Evolutionary conservation across 2,329 filamentous ascomycete genomes (phyloP), one percentile per base, ranked within the genome.

Genomic region (Sarocladium oryzae): DNA sequence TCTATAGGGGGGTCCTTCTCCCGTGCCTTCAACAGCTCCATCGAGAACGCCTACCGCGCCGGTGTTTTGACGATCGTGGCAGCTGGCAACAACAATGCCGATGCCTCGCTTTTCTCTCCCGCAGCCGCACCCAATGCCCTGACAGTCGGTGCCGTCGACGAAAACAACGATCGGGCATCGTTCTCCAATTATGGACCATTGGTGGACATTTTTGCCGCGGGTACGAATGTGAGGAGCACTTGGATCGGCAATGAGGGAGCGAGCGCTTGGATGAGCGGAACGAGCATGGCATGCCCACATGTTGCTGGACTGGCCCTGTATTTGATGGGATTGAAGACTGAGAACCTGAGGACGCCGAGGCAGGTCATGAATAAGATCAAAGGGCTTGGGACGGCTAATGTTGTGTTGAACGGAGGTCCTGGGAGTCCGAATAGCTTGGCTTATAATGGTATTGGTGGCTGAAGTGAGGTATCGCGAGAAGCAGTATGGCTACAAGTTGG

Each of bases 281-380:
- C 83, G 10, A 81, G 75, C n/a, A 85, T 85, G 81, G 79, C 82
- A 3, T 67, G 72, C 3, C 82, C 82, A 1, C 81, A 85, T 60
- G 69, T 85, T 53, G 71, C 76, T 28, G 83, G 82, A 23, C 68
- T 86, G 21, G 78, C 57, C 20, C 63, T 71, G 13, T 73, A 73
- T 60, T 63, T 69, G 41, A 66, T 82, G 51, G 69, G 69, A 9
- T 65, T 79, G 13, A 20, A 20, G 5, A 63, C 76, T 52, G 66
- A 68, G 33, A 33, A 8, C 4, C 23, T 49, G 6, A 49, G n/a
- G 11, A n/a, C 45, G 10, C 45, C 78, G 1, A 63, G 66, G 49
- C 67, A 64, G 28, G 67, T 79, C 33, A 67, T 64, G 28, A 35
- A 59, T 24, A 65, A 69, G 38, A 69, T 80, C 52, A 63, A 69